These are phyloP conservation scores for Eutypa lata DNA, from an alignment of 2,329 filamentous ascomycete species.

Conservation along the genomic window DNA sequence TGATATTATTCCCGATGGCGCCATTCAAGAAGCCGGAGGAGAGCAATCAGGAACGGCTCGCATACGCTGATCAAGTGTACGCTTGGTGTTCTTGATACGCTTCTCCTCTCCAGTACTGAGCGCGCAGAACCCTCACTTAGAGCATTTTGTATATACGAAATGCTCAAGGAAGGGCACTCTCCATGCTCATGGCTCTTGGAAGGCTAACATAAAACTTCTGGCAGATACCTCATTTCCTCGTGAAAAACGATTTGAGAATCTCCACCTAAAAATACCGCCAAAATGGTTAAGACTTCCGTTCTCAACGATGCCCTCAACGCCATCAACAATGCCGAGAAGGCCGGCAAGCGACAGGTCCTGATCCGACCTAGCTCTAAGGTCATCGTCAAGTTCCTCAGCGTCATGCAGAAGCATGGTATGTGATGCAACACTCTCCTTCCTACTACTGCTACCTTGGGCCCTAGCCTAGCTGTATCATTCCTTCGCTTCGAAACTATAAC, in stretches of 20 bases:
- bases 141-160: constrained; percentile 3
- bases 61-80: constrained; percentile 9
- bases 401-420: constrained; percentile 99
- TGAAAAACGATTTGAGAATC: constrained; percentile 73
- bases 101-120: constrained; percentile 62
- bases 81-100: constrained; percentile 50
- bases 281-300: constrained; percentile 98
- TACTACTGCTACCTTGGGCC: constrained; percentile 9
- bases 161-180: constrained; percentile 61
- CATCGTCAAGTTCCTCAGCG: constrained; percentile 97
- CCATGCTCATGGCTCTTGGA: constrained; percentile 59
- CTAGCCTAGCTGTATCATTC: background rate
- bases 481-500: constrained; percentile 14
- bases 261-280: constrained; percentile 63
- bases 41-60: constrained; percentile 53
- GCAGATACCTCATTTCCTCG: constrained; percentile 63
- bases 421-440: constrained; percentile 28
- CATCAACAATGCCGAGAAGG: constrained; percentile 99
- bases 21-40: constrained; percentile 52
- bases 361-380: constrained; percentile 99
- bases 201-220: constrained; percentile 54
- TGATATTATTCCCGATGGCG: constrained; percentile 32
- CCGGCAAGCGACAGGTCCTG: constrained; percentile 97
- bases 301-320: constrained; percentile 98
- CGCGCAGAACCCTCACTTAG: constrained; percentile 65